A percentile compares a stretch with the other conserved stretches of the same genome.
Conservation (phyloP, 768 basidiomycete species). For the Pleurotus sapidus region DNA sequence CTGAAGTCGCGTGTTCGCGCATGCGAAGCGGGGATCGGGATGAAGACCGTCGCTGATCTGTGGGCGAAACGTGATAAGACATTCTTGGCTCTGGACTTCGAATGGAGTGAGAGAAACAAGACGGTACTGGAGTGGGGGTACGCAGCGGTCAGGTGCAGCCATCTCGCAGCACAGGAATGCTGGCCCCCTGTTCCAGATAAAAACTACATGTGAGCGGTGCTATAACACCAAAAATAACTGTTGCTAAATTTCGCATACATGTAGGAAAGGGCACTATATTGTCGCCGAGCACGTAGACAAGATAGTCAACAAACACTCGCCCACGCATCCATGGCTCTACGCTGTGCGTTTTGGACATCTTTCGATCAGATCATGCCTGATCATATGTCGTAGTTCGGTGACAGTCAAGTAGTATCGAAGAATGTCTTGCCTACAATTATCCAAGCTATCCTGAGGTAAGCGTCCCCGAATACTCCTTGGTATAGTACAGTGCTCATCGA, state of each 20-base stretch:
- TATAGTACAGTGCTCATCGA: not conserved
- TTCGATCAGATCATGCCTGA: constrained; percentile 7
- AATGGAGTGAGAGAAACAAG: constrained; percentile 72
- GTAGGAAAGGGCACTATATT: constrained; percentile 70
- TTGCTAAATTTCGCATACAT: too few relatives aligned
- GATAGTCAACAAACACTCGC: constrained; percentile 56
- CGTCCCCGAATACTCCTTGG: not conserved
- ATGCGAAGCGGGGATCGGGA: constrained; percentile 50
- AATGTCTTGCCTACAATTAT: constrained; percentile 68
- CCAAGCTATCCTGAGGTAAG: constrained; percentile 69
- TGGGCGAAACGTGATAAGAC: constrained; percentile 74
- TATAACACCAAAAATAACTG: too few relatives aligned
- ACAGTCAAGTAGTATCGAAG: constrained; percentile 68
- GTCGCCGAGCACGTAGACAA: constrained; percentile 69
- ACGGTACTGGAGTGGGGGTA: constrained; percentile 80
- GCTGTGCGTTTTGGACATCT: constrained; percentile 45
- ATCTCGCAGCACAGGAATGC: constrained; percentile 58
- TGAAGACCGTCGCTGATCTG: constrained; percentile 54
- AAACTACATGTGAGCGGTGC: constrained; percentile 64
- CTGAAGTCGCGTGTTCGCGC: constrained; percentile 60
- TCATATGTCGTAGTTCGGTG: constrained; percentile 57
- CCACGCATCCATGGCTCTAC: constrained; percentile 60
- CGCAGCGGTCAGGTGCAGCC: constrained; percentile 71
- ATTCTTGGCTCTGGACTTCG: constrained; percentile 73
- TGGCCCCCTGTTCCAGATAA: constrained; percentile 78